Evolutionary conservation across 768 basidiomycete genomes (phyloP), one percentile per base, ranked within the genome.

Genomic region (Tricholoma flavovirens): DNA sequence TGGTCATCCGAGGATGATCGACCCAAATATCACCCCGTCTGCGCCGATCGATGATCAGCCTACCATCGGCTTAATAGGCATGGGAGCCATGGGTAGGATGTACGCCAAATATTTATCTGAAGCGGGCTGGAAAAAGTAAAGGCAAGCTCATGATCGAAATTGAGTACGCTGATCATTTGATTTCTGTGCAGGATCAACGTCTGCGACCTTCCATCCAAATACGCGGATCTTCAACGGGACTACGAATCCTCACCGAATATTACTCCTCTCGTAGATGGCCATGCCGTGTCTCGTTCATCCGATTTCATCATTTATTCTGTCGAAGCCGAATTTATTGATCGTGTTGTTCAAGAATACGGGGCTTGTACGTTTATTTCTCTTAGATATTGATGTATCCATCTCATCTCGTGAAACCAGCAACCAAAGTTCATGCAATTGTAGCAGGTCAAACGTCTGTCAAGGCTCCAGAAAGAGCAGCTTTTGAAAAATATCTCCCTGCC

Each of bases 41-140:
- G 66, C 66, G 5, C 68, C 69, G 8, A 49, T 61, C 26, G 63
- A 73, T 57, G 60, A 61, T 22, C 91, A 93, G 61, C 90, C 91
- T 5, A 78, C 80, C 0, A 89, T 98, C 36, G 95, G 95, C 1
- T 75, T 97, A 51, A 97, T 97, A 59, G 95, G 96, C 2, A 97
- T 98, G 94, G 95, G 95, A 0, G 90, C 90, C 50, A 98, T 98
- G 96, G 96, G 96, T 2, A 77, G 75, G 65, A 93, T 98, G 93
- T 98, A 98, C 68, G 93, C 93, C 0, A 79, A 77, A 15, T 68
- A 75, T n/a, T 76, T 99, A 22, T 81, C 85, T 10, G 75, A 77
- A 5, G 93, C 87, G 9, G 94, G 96, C 1, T 93, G 92, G 86
- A 82, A 85, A 70, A 88, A 84, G 95, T 93, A 59, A 52, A 66